A percentile compares a stretch with the other conserved stretches of the same genome.
Conservation (phyloP, 805 yeast species). For the Cyberlindnera japonica region DNA sequence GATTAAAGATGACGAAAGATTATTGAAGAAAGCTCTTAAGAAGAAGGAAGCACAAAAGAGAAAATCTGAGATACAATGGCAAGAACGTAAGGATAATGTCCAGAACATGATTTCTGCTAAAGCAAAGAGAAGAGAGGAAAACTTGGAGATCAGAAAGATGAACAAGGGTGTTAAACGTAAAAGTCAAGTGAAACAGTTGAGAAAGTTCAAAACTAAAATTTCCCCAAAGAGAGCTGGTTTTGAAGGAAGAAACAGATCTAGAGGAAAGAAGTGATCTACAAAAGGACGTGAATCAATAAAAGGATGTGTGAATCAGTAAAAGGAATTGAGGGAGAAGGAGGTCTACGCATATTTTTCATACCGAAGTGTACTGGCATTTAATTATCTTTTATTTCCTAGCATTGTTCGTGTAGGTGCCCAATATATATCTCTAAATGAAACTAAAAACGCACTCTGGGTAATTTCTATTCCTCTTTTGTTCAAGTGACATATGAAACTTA, state of each 20-base stretch:
- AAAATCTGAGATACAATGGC: conserved; percentile 89
- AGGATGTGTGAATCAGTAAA: too few relatives aligned
- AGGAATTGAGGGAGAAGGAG: too few relatives aligned
- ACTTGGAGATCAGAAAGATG: conserved; percentile 78
- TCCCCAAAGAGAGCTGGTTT: conserved; percentile 79
- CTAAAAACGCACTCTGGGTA: too few relatives aligned
- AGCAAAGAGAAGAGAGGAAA: conserved; percentile 87
- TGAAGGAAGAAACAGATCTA: conserved; percentile 53
- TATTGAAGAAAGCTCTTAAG: conserved; percentile 81
- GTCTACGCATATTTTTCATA: too few relatives aligned
- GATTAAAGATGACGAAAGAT: conserved; percentile 83
- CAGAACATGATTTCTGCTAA: conserved; percentile 69
- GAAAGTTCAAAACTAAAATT: conserved; percentile 56
- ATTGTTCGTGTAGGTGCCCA: too few relatives aligned
- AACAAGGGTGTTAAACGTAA: conserved; percentile 79
- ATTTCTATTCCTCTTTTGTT: too few relatives aligned
- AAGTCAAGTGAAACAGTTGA: conserved; percentile 63
- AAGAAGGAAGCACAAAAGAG: conserved; percentile 79
- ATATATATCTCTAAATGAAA: too few relatives aligned
- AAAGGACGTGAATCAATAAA: not conserved
- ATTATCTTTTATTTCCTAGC: too few relatives aligned
- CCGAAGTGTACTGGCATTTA: too few relatives aligned
- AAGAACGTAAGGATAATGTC: conserved; percentile 79
- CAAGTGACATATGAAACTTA: too few relatives aligned
- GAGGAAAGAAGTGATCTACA: not conserved